Evolutionary conservation across 176 grass and related monocot genomes (phyloP).

Genomic region (Lolium perenne): DNA sequence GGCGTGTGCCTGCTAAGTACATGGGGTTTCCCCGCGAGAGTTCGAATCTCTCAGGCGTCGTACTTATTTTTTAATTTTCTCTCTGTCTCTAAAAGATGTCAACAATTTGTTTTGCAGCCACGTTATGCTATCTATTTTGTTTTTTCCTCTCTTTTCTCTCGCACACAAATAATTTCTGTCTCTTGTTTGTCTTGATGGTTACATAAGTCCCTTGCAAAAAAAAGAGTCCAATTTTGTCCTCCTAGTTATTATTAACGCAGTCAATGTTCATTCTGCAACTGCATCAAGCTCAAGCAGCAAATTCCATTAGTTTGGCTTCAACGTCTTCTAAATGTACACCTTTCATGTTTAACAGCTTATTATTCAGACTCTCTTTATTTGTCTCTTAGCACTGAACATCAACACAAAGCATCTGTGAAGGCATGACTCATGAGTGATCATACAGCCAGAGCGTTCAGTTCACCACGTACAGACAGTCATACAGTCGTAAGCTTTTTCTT

Average conservation of each 20-base stretch:
- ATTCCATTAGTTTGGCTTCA: not conserved
- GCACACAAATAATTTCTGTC: not conserved
- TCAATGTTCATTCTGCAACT: not conserved
- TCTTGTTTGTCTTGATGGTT: not conserved
- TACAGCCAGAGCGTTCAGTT: not conserved
- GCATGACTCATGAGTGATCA: not conserved
- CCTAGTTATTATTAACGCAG: not conserved
- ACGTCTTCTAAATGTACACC: not conserved
- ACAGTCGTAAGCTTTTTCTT: conserved; percentile 11
- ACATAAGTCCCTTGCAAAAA: not conserved
- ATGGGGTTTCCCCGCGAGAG: conserved; percentile 99
- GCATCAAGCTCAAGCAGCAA: not conserved
- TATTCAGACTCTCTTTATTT: not conserved
- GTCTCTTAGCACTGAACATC: not conserved
- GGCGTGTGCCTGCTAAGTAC: conserved; percentile 99
- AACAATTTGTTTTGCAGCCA: too few relatives aligned
- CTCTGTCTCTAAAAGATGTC: not conserved
- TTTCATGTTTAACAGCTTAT: not conserved
- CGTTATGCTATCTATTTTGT: too few relatives aligned
- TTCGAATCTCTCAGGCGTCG: conserved; percentile 99
- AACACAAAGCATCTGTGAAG: not conserved
- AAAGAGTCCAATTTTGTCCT: too few relatives aligned
- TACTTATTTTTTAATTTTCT: too few relatives aligned
- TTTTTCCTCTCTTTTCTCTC: not conserved
- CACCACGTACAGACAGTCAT: not conserved